These are phyloP conservation scores for Cokeromyces recurvatus DNA, from an alignment of 371 early-diverging fungal genomes.

Conservation along the genomic window DNA sequence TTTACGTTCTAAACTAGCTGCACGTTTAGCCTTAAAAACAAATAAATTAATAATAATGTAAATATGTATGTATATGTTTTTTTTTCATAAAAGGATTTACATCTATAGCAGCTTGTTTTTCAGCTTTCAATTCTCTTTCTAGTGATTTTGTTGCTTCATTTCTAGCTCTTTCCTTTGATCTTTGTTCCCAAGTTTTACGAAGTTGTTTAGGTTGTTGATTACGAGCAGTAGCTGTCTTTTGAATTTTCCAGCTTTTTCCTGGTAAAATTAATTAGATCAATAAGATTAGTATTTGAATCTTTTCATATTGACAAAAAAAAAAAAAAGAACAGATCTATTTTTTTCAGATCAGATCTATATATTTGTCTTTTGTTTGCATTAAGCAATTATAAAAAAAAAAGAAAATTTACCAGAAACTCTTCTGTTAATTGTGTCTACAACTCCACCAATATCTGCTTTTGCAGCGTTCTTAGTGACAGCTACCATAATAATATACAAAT, in stretches of 20 bases:
- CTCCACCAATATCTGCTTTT: constrained; percentile 34
- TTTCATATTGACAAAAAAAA: too few relatives aligned
- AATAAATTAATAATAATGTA: too few relatives aligned
- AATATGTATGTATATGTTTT: too few relatives aligned
- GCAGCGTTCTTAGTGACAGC: constrained; percentile 23
- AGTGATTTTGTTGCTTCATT: constrained; percentile 34
- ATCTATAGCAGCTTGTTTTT: constrained; percentile 51
- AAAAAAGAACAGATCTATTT: too few relatives aligned
- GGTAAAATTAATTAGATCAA: too few relatives aligned
- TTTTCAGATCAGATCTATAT: too few relatives aligned
- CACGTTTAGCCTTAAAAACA: constrained; percentile 51
- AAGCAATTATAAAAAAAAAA: not conserved
- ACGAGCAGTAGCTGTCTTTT: constrained; percentile 50
- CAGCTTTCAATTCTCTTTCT: constrained; percentile 54
- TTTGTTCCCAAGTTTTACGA: constrained; percentile 48
- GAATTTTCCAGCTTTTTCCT: constrained; percentile 54
- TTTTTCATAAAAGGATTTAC: constrained; percentile 20
- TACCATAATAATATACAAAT: too few relatives aligned
- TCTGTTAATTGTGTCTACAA: constrained; percentile 36
- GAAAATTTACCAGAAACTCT: constrained; percentile 40
- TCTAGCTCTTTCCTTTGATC: constrained; percentile 40
- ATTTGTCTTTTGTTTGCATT: not conserved
- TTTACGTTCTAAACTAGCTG: constrained; percentile 55
- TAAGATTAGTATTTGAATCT: constrained; percentile 4
- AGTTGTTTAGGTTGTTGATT: constrained; percentile 52